phyloP scores from a whole-genome alignment of 306 rosid species.

The Oxytropis ochrocephala region DNA sequence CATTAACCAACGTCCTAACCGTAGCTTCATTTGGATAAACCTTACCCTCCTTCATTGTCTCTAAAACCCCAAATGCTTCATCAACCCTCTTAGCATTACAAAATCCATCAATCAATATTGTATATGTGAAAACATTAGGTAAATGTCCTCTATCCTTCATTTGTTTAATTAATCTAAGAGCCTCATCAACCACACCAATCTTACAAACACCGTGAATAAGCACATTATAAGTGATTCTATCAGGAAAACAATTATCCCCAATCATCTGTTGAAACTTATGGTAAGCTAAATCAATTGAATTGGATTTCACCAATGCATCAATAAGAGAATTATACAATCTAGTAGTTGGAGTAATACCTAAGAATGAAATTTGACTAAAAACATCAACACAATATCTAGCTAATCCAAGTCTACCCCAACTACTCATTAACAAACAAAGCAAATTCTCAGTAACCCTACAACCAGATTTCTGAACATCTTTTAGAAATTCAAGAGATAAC shows the following conservation, averaged over 20 bases:
- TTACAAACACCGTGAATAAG: slow-evolving; percentile 81
- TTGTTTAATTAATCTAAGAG: slow-evolving; percentile 63
- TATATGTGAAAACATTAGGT: slow-evolving; percentile 76
- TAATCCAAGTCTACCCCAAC: slow-evolving; percentile 91
- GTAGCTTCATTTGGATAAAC: slow-evolving; percentile 67
- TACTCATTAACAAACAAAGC: slow-evolving; percentile 54
- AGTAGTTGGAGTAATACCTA: slow-evolving; percentile 57
- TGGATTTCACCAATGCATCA: slow-evolving; percentile 72
- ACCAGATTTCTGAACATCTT: slow-evolving; percentile 46
- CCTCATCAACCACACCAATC: slow-evolving; percentile 79
- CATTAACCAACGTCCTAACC: slow-evolving; percentile 71
- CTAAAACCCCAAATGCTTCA: slow-evolving; percentile 56
- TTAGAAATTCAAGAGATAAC: slow-evolving; percentile 55
- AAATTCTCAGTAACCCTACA: slow-evolving; percentile 46
- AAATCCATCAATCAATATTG: slow-evolving; percentile 73
- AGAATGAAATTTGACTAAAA: slow-evolving; percentile 58
- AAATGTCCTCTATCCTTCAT: slow-evolving; percentile 58
- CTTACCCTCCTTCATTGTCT: slow-evolving; percentile 63
- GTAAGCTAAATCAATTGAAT: slow-evolving; percentile 79
- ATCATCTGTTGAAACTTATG: slow-evolving; percentile 78
- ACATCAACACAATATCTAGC: slow-evolving; percentile 62
- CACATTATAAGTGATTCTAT: slow-evolving; percentile 74
- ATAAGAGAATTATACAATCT: slow-evolving; percentile 82
- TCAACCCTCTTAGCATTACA: slow-evolving; percentile 65
- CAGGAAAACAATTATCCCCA: slow-evolving; percentile 54